A percentile compares a stretch with the other conserved stretches of the same genome.
These are phyloP conservation scores for Lepidium sativum DNA, from an alignment of 345 rosid genomes.

Conservation along the genomic window DNA sequence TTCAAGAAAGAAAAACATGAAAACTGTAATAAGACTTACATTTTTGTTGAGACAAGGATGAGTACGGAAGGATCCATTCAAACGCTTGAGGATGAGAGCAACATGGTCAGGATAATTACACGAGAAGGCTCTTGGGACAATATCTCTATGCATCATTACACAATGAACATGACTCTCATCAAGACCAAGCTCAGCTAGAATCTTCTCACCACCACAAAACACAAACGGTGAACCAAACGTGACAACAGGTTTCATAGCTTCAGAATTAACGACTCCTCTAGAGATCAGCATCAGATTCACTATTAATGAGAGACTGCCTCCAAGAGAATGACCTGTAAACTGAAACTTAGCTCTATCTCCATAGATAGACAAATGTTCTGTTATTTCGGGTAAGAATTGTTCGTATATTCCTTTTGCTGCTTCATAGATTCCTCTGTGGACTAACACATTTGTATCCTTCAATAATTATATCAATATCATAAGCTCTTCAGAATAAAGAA, in stretches of 20 bases:
- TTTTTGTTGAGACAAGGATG: constrained; percentile 75
- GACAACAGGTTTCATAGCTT: constrained; percentile 56
- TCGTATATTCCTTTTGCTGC: constrained; percentile 86
- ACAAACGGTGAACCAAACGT: constrained; percentile 88
- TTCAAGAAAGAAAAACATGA: no score
- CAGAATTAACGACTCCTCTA: constrained; percentile 45
- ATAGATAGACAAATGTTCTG: constrained; percentile 44
- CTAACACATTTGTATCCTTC: constrained; percentile 71
- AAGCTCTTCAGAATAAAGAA: neutral
- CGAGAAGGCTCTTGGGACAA: constrained; percentile 93
- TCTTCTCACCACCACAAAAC: constrained; percentile 71
- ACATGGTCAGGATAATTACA: constrained; percentile 88
- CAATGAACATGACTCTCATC: constrained; percentile 61
- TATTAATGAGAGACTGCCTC: constrained; percentile 80
- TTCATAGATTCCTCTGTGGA: constrained; percentile 92
- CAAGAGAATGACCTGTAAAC: constrained; percentile 90
- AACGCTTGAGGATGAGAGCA: constrained; percentile 60
- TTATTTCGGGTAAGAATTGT: constrained; percentile 70
- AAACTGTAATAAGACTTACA: constrained; percentile 31
- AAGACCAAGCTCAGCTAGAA: constrained; percentile 56
- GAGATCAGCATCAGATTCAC: constrained; percentile 64
- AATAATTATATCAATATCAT: neutral
- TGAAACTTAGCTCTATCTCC: constrained; percentile 75
- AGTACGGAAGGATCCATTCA: constrained; percentile 54
- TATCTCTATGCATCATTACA: constrained; percentile 91